Conservation (phyloP, 2,329 filamentous ascomycete species). For the Periconia sp. region DNA sequence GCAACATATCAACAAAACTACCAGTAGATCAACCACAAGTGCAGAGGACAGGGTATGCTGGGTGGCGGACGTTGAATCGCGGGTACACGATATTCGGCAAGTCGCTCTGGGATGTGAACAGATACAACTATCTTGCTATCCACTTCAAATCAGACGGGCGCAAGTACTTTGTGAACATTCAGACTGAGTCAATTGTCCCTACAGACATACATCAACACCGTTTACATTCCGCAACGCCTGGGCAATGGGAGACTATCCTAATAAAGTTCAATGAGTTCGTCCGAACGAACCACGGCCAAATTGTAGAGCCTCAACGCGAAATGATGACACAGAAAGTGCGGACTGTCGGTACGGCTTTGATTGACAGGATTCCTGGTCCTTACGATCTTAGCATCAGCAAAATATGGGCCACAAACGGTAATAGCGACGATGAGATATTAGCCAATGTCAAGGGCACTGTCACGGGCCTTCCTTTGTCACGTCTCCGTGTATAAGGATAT, state of each 20-base stretch:
- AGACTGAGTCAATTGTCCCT: conserved; percentile 89
- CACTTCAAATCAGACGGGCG: conserved; percentile 88
- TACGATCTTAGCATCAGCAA: conserved; percentile 84
- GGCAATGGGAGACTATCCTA: conserved; percentile 93
- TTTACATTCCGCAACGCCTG: conserved; percentile 74
- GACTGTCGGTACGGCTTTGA: conserved; percentile 84
- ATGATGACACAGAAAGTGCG: conserved; percentile 83
- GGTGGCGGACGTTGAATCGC: conserved; percentile 81
- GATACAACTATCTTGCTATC: conserved; percentile 83
- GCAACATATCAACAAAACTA: conserved; percentile 82
- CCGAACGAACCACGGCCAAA: conserved; percentile 86
- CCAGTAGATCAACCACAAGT: conserved; percentile 74
- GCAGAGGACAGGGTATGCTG: conserved; percentile 82
- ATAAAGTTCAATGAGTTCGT: conserved; percentile 93
- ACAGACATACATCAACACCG: conserved; percentile 97
- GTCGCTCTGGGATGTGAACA: conserved; percentile 84
- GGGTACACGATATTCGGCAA: conserved; percentile 81
- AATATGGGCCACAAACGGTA: conserved; percentile 86
- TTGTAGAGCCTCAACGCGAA: conserved; percentile 90
- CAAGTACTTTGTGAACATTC: conserved; percentile 92
- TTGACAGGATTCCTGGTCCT: conserved; percentile 83
- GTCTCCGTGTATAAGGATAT: conserved; percentile 6
- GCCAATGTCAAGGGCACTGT: conserved; percentile 26
- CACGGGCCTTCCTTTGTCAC: conserved; percentile 25
- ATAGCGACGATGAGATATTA: conserved; percentile 37